Base-by-base conservation (phyloP, 2,329 filamentous ascomycete species). In the Westerdykella sp. region DNA sequence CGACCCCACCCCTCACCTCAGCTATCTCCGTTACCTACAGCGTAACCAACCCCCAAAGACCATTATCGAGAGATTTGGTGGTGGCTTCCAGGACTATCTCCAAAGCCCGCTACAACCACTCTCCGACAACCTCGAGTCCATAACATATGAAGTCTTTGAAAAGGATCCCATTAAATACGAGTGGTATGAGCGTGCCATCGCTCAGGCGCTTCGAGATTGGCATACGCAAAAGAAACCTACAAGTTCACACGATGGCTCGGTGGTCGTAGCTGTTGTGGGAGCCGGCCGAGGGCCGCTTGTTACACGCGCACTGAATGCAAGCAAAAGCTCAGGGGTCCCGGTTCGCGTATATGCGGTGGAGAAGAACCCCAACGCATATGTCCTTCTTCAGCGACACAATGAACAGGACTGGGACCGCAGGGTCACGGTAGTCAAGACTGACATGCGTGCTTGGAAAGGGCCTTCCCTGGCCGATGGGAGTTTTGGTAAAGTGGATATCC, bases 121-220 rank as follows among this genome's bases (percentile, higher is more conserved):
- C 12, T 91, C 91, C 0, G 93, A 98, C 66, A 98, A 98, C 56
- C 76, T 98, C 12, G 94, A 98, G 65, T 95, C 89, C 37, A 86
- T 95, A 34, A 98, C 93, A 0, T 98, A 98, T 66, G 93, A 98
- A 63, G 91, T 97, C 2, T 98, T 98, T 59, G 93, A 98, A 66
- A 94, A 94, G 54, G 94, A 98, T 51, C 93, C 93, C 0, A 86
- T 98, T 69, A 98, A 98, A 69, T 98, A 98, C 64, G 83, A 89
- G 51, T 94, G 91, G 76, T 98, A 98, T 63, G 89, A 97, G 65
- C 75, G 78, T 37, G 93, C 93, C 12, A 84, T 94, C 44, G 79
- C 80, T 4, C 80, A 86, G 51, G 91, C 93, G 0, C 74, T 98
- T 48, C 75, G 72, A 11, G 90, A 97, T 59, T 94, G 93, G 84